Conservation (phyloP, 169 alveolate species). For the Plasmodium gaboni region DNA sequence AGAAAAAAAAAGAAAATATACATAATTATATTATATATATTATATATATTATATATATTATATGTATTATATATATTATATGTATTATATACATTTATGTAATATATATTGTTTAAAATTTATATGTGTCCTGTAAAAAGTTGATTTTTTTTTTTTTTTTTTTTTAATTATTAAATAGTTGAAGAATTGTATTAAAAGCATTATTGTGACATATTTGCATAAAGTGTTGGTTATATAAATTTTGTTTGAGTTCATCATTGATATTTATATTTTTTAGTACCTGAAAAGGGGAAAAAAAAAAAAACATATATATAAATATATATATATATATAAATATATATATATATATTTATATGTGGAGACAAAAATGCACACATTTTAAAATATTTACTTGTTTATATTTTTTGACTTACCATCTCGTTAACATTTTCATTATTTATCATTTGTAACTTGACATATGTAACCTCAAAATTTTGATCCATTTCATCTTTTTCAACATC, state of each 20-base stretch:
- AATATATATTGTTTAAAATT: too few species aligned
- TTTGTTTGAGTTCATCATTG: slow-evolving; percentile 49
- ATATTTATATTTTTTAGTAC: slow-evolving; percentile 42
- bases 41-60: too few species aligned
- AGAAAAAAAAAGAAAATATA: too few species aligned
- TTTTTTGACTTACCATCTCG: slow-evolving; percentile 32
- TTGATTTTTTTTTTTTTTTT: too few species aligned
- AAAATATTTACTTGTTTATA: background rate
- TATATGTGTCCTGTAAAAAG: too few species aligned
- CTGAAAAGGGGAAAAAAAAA: slow-evolving; percentile 23
- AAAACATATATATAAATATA: background rate
- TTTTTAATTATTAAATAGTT: slow-evolving; percentile 18
- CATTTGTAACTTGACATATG: slow-evolving; percentile 68
- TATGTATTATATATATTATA: too few species aligned
- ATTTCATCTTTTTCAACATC: slow-evolving; percentile 53
- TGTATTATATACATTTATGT: too few species aligned
- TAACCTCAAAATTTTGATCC: slow-evolving; percentile 57
- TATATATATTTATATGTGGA: background rate
- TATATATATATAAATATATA: background rate
- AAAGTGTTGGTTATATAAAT: slow-evolving; percentile 22
- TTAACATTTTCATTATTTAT: slow-evolving; percentile 55
- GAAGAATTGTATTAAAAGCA: slow-evolving; percentile 25
- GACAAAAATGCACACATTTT: background rate
- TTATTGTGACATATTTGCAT: slow-evolving; percentile 55
- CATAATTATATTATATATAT: too few species aligned